phyloP scores from a whole-genome alignment of 345 rosid genomes.

The Kernera saxatilis region DNA sequence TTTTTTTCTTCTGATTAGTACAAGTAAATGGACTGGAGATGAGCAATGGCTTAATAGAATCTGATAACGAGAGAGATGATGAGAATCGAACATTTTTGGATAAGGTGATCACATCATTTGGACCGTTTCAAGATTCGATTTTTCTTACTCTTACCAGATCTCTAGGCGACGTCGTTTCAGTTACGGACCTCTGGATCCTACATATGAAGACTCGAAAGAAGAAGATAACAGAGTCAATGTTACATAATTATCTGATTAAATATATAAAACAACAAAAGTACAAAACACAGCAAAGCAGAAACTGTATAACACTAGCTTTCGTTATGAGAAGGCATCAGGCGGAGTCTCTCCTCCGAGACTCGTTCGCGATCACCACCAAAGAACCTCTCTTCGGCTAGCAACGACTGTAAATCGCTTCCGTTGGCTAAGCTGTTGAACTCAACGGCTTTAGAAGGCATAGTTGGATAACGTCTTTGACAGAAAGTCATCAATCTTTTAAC shows the following conservation, averaged over 20 bases:
- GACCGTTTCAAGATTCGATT: neutral
- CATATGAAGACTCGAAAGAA: neutral
- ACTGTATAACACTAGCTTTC: constrained; percentile 34
- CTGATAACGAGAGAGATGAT: neutral
- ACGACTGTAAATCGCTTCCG: constrained; percentile 84
- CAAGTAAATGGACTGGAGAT: neutral
- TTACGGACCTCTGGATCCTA: too few relatives aligned
- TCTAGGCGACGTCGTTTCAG: neutral
- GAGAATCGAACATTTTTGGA: constrained; percentile 11
- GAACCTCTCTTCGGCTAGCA: constrained; percentile 69
- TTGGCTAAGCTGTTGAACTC: constrained; percentile 98
- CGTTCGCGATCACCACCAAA: constrained; percentile 36
- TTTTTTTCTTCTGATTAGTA: neutral
- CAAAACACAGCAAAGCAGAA: neutral
- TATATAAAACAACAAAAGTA: neutral
- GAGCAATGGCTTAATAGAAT: neutral
- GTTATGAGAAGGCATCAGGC: constrained; percentile 63
- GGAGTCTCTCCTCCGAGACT: constrained; percentile 52
- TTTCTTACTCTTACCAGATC: neutral
- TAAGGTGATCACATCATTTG: neutral
- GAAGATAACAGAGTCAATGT: constrained; percentile 1
- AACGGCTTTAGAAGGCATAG: constrained; percentile 88
- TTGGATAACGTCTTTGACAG: constrained; percentile 89
- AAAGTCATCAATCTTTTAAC: constrained; percentile 93
- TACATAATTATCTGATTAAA: neutral